Conservation (phyloP, 1,284 basidiomycete species). For the Baeospora myosura region DNA sequence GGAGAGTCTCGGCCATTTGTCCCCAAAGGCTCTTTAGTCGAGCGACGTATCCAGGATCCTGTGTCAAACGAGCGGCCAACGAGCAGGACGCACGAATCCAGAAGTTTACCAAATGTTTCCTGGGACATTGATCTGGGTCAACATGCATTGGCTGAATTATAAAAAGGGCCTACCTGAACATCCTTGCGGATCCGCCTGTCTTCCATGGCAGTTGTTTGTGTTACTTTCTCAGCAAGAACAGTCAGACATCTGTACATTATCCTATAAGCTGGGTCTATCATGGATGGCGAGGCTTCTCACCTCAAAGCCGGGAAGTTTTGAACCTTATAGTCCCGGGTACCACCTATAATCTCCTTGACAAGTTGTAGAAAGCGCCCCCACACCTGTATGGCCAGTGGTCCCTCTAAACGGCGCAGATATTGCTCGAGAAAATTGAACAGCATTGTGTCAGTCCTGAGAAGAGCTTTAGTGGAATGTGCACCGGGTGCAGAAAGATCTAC, state of each 20-base stretch:
- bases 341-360: slow-evolving; percentile 69
- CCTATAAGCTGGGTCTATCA: slow-evolving; percentile 4
- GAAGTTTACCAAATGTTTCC: slow-evolving; percentile 81
- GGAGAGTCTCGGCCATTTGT: slow-evolving; percentile 68
- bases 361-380: slow-evolving; percentile 80
- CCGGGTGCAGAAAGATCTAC: slow-evolving; percentile 17
- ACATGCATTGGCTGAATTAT: no score
- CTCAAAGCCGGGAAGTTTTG: slow-evolving; percentile 72
- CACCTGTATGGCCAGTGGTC: slow-evolving; percentile 84
- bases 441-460: slow-evolving; percentile 51
- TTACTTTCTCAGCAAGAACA: slow-evolving; percentile 76
- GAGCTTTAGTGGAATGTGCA: slow-evolving; percentile 3
- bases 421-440: slow-evolving; percentile 85
- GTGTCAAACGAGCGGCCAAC: slow-evolving; percentile 72
- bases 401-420: slow-evolving; percentile 81
- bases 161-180: slow-evolving; percentile 53
- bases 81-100: slow-evolving; percentile 74
- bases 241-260: slow-evolving; percentile 63
- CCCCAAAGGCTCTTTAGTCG: slow-evolving; percentile 48
- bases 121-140: slow-evolving; percentile 20
- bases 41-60: slow-evolving; percentile 72
- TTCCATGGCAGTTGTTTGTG: slow-evolving; percentile 84
- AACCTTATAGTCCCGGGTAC: slow-evolving; percentile 54
- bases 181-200: slow-evolving; percentile 87
- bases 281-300: slow-evolving; percentile 30